Conservation (phyloP, 371 early-diverging fungal genomes). For the Cokeromyces recurvatus region DNA sequence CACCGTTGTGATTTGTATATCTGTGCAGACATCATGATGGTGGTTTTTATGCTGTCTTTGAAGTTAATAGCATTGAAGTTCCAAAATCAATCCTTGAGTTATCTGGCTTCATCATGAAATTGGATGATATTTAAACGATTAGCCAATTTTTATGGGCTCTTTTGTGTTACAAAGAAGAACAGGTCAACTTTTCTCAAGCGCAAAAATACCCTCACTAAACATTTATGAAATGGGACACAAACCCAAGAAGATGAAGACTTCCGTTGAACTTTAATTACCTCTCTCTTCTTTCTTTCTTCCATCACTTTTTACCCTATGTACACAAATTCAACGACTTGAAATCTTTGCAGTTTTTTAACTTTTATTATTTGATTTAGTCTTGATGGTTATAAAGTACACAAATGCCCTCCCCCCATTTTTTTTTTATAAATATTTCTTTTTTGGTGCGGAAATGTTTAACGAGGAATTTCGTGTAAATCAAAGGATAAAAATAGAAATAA, state of each 20-base stretch:
- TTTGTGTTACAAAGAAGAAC: slow-evolving; percentile 1
- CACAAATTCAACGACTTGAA: too few relatives aligned
- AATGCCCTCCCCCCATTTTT: too few relatives aligned
- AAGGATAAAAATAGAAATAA: too few relatives aligned
- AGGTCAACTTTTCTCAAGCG: slow-evolving; percentile 1
- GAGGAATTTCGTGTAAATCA: too few relatives aligned
- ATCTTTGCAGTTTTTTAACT: too few relatives aligned
- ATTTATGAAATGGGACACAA: slow-evolving; percentile 12
- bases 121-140: slow-evolving; percentile 2
- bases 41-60: background rate
- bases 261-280: slow-evolving; percentile 8
- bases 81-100: slow-evolving; percentile 2
- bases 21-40: background rate
- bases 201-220: slow-evolving; percentile 12
- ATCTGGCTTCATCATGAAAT: slow-evolving; percentile 2
- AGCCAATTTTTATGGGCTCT: background rate
- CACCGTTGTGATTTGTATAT: slow-evolving; percentile 3
- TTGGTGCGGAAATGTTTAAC: too few relatives aligned
- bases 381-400: too few relatives aligned
- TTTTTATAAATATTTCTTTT: too few relatives aligned
- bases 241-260: slow-evolving; percentile 11
- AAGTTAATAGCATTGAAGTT: background rate
- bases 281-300: too few relatives aligned
- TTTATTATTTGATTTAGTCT: too few relatives aligned
- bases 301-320: slow-evolving; percentile 12